Percentiles rank a stretch among this genome's conserved stretches.
Evolutionary conservation across 495 filamentous ascomycete genomes (phyloP).

Genomic region (Parathielavia hyrcaniae): DNA sequence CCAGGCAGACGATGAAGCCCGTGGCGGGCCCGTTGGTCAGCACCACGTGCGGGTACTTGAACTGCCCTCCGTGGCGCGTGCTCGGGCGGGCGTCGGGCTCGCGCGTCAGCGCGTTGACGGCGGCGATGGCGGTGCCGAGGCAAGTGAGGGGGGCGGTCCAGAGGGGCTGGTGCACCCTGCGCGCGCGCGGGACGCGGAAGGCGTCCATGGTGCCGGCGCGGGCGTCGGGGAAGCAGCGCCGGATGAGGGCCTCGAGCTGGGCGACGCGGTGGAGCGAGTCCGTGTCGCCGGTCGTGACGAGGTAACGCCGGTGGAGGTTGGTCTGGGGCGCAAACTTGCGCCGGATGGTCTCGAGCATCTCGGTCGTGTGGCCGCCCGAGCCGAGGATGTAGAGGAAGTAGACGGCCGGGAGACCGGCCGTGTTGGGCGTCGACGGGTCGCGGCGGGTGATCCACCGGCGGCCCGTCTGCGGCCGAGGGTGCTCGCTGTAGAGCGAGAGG

Average conservation of each 20-base stretch:
- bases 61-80: conserved; percentile 30
- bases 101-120: conserved; percentile 42
- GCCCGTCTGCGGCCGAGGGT: not conserved
- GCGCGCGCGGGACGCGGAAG: conserved; percentile 60
- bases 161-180: conserved; percentile 70
- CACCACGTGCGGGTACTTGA: conserved; percentile 52
- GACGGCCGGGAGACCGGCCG: conserved; percentile 36
- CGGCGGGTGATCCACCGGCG: conserved; percentile 7
- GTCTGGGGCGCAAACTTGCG: conserved; percentile 37
- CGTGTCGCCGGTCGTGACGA: conserved; percentile 68
- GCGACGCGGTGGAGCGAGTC: conserved; percentile 49
- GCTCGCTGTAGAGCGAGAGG: conserved; percentile 10
- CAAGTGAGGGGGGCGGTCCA: conserved; percentile 54
- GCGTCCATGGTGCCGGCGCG: conserved; percentile 48
- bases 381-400: conserved; percentile 82
- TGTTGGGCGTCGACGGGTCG: conserved; percentile 16
- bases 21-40: conserved; percentile 87
- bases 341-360: conserved; percentile 78
- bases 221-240: conserved; percentile 18
- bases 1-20: conserved; percentile 69
- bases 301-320: conserved; percentile 70
- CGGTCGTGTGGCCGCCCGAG: conserved; percentile 87
- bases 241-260: conserved; percentile 34
- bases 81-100: conserved; percentile 28
- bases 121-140: conserved; percentile 50